phyloP scores from a whole-genome alignment of 352 stramenopile genomes.

The Halophytophthora polymorphica region DNA sequence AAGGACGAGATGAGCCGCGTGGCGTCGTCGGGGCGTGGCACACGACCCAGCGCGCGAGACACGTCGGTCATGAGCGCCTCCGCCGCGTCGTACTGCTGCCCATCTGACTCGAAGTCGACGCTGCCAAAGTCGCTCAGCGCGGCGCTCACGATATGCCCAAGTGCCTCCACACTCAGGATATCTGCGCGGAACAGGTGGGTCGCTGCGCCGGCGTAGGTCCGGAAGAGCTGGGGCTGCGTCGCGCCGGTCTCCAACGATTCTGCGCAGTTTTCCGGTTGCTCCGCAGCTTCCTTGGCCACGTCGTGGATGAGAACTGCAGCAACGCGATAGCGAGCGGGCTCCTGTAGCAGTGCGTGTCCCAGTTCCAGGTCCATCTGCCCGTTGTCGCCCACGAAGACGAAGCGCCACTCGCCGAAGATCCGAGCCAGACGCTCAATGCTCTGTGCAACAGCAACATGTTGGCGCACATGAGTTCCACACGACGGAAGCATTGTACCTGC shows the following conservation, averaged over 20 bases:
- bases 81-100: slow-evolving; percentile 12
- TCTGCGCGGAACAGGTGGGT: slow-evolving; percentile 47
- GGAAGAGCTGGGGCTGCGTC: no score
- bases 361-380: background rate
- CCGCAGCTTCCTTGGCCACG: no score
- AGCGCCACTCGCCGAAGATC: background rate
- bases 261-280: slow-evolving; percentile 19
- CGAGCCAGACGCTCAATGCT: background rate
- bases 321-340: background rate
- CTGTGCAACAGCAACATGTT: background rate
- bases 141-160: slow-evolving; percentile 31
- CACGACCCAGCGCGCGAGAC: no score
- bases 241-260: slow-evolving; percentile 16
- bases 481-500: no score
- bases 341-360: background rate
- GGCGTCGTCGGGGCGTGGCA: no score
- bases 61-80: no score
- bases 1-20: no score
- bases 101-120: slow-evolving; percentile 39
- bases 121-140: slow-evolving; percentile 22
- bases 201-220: no score
- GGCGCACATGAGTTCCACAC: no score
- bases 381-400: background rate
- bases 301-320: no score
- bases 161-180: slow-evolving; percentile 36